Base-by-base conservation (phyloP, 2,329 filamentous ascomycete species). In the Aureobasidium sp. region DNA sequence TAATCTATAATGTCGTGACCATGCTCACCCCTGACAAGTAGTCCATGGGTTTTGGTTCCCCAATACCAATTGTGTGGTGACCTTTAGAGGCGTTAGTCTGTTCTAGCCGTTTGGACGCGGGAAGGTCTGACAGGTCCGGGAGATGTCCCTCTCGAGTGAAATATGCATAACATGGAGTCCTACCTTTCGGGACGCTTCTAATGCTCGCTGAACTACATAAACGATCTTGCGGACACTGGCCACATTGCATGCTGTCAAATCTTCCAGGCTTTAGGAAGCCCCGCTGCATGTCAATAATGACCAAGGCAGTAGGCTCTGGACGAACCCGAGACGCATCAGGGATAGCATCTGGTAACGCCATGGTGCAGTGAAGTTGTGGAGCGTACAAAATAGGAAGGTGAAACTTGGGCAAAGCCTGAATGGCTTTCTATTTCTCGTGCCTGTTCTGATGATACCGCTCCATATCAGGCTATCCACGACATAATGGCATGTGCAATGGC, bases 1-100 rank as follows among this genome's bases (percentile, higher is more conserved):
- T 82, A 81, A 67, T 82, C 79, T 25, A 84, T 74, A 45, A 83
- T 77, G 66, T 82, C 80, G 66, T 83, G 81, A 9, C 81, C 81
- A 61, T 79, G 78, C 69, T 83, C 81, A 36, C 81, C 81, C 30
- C 79, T 73, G 8, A 81, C 76, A 2, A 84, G 72, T 7, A 83
- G 70, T 50, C 81, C 72, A 82, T 79, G 3, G 78, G 74, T 3
- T 81, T 81, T 55, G 75, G 70, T 64, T 83, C 81, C 13, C 81
- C 81, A 63, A 84, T 82, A 21, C 74, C 74, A 60, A 78, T 72
- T 4, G 69, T 73, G 67, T 79, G 74, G 59, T 78, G 75, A 16
- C 75, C 75, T 0, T 79, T 64, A 7, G 70, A 81, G 5, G 78
- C 74, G 37, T 73, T 77, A 5, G 77, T 73, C 65, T 83, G 81